A percentile compares a stretch with the other conserved stretches of the same genome.
Conservation (phyloP, 805 yeast species). For the Limtongia smithiae region DNA sequence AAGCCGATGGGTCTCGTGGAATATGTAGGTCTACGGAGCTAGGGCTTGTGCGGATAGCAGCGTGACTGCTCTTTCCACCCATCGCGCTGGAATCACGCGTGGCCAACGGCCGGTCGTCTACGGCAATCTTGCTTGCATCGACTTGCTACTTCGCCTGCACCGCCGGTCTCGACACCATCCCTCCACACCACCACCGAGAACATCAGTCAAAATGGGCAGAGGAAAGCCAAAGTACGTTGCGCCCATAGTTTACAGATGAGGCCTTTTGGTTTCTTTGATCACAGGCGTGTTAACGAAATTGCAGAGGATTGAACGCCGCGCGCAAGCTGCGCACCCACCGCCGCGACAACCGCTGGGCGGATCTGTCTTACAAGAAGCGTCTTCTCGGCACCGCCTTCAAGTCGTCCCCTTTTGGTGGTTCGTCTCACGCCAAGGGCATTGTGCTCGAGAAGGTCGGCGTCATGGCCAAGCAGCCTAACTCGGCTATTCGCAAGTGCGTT, state of each 20-base stretch:
- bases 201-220: slow-evolving; percentile 82
- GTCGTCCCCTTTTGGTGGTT: slow-evolving; percentile 99
- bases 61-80: too few species aligned
- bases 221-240: slow-evolving; percentile 71
- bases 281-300: background rate
- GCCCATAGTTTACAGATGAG: too few species aligned
- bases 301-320: slow-evolving; percentile 98
- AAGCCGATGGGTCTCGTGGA: too few species aligned
- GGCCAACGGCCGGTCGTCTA: too few species aligned
- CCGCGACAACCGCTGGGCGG: slow-evolving; percentile 99
- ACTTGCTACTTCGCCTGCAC: too few species aligned
- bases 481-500: slow-evolving; percentile 99
- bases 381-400: slow-evolving; percentile 99
- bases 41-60: too few species aligned
- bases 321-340: slow-evolving; percentile 99
- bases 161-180: slow-evolving; percentile 1
- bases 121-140: too few species aligned
- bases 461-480: slow-evolving; percentile 99
- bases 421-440: slow-evolving; percentile 99
- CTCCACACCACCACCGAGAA: slow-evolving; percentile 10
- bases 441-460: slow-evolving; percentile 99
- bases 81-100: too few species aligned
- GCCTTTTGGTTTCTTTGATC: background rate
- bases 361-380: slow-evolving; percentile 96
- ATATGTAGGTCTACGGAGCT: too few species aligned